Percentiles rank a stretch among this genome's conserved stretches.
phyloP scores from a whole-genome alignment of 2,329 filamentous ascomycete genomes.

The Ophiocordyceps unilateralis region DNA sequence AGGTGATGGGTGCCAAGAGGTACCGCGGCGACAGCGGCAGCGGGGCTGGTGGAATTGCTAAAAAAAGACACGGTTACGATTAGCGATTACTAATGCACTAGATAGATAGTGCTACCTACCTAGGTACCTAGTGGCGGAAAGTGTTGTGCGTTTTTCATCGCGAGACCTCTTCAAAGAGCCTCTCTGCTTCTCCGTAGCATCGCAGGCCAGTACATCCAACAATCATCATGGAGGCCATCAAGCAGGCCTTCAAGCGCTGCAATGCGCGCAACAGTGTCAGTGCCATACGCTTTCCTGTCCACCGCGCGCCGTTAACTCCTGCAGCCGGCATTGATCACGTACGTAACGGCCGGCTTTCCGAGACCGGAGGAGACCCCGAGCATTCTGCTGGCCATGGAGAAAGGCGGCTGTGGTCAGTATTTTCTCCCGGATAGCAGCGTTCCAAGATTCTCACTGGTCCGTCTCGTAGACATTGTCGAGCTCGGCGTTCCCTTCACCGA shows the following conservation, averaged over 20 bases:
- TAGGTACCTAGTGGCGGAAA: too few species aligned
- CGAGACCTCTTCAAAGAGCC: too few species aligned
- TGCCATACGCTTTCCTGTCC: conserved; percentile 3
- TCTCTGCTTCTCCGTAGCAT: not conserved
- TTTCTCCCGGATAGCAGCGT: too few species aligned
- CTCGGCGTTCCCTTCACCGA: conserved; percentile 94
- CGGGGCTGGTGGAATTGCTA: too few species aligned
- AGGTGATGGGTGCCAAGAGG: too few species aligned
- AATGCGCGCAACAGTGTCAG: conserved; percentile 41
- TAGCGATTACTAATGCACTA: too few species aligned
- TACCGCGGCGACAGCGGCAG: too few species aligned
- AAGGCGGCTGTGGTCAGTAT: conserved; percentile 65
- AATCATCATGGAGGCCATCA: conserved; percentile 34
- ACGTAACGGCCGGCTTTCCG: conserved; percentile 90
- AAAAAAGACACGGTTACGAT: not conserved
- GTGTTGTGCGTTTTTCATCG: too few species aligned
- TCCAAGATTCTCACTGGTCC: not conserved
- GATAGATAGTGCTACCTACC: too few species aligned
- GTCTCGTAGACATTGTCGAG: conserved; percentile 61
- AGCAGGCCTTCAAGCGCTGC: conserved; percentile 41
- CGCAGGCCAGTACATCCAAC: conserved; percentile 6
- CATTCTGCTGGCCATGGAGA: conserved; percentile 78
- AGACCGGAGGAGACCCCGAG: conserved; percentile 65
- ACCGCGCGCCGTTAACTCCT: conserved; percentile 1
- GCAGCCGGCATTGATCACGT: conserved; percentile 76